Evolutionary conservation across 495 filamentous ascomycete genomes (phyloP).

Genomic region (Hyphodiscus hymeniophilus): DNA sequence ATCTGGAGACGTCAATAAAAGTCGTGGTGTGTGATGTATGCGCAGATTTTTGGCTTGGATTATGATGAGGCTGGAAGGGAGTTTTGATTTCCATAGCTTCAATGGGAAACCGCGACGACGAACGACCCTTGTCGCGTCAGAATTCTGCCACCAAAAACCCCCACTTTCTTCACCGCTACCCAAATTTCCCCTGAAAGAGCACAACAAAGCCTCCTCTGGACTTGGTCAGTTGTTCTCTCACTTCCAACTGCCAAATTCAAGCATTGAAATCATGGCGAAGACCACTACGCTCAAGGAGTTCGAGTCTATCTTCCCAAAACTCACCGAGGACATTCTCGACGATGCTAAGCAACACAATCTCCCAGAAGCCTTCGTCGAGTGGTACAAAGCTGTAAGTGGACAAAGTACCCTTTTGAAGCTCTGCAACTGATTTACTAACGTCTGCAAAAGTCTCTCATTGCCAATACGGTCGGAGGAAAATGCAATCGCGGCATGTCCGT

Average conservation of each 20-base stretch:
- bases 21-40: background rate
- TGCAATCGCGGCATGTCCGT: constrained; percentile 98
- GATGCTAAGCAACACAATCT: constrained; percentile 73
- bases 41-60: background rate
- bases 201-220: no score
- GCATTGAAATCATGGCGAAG: constrained; percentile 43
- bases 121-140: background rate
- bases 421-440: constrained; percentile 17
- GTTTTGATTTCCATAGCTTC: background rate
- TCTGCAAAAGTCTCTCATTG: constrained; percentile 56
- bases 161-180: constrained; percentile 6
- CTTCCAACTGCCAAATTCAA: background rate
- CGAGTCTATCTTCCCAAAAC: constrained; percentile 75
- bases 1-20: no score
- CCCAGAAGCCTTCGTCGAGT: constrained; percentile 72
- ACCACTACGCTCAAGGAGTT: constrained; percentile 73
- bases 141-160: constrained; percentile 7
- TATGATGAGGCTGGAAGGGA: no score
- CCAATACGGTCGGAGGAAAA: constrained; percentile 90
- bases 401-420: constrained; percentile 1
- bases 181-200: background rate
- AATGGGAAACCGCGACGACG: background rate
- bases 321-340: constrained; percentile 67
- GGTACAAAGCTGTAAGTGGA: constrained; percentile 76
- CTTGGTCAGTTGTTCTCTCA: background rate